Percentiles rank a stretch among this genome's conserved stretches.
phyloP scores from a whole-genome alignment of 2,329 filamentous ascomycete species.

The Nigrospora oryzae region DNA sequence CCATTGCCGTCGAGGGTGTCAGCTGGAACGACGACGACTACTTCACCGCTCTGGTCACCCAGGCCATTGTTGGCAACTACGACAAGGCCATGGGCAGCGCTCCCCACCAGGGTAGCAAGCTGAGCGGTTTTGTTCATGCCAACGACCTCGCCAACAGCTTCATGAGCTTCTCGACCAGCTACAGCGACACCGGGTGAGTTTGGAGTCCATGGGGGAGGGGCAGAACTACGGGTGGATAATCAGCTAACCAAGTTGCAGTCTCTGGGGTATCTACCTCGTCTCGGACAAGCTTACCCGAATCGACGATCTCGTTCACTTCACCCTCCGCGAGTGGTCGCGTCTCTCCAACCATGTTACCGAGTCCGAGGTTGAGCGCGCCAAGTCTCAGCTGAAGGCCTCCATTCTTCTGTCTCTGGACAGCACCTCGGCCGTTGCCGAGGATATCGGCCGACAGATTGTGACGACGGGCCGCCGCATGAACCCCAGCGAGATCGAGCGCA shows the following conservation, averaged over 20 bases:
- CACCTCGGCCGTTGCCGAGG: conserved; percentile 94
- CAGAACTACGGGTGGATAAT: neutral
- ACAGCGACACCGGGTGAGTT: conserved; percentile 94
- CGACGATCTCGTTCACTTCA: conserved; percentile 96
- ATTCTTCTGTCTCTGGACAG: conserved; percentile 95
- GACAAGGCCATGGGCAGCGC: conserved; percentile 98
- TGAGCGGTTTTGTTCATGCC: conserved; percentile 89
- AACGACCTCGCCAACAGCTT: conserved; percentile 98
- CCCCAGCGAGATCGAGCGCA: conserved; percentile 89
- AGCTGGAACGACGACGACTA: conserved; percentile 99
- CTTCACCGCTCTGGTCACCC: conserved; percentile 94
- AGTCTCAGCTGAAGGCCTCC: conserved; percentile 97
- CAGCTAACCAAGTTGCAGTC: conserved; percentile 46
- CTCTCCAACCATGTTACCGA: conserved; percentile 81
- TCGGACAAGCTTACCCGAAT: conserved; percentile 80
- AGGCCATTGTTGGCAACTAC: conserved; percentile 99
- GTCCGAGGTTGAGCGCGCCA: conserved; percentile 94
- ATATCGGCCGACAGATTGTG: conserved; percentile 97
- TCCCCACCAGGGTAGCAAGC: conserved; percentile 95
- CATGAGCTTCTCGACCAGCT: conserved; percentile 99
- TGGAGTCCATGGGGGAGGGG: neutral
- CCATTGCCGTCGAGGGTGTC: conserved; percentile 97
- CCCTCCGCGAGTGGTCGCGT: conserved; percentile 95
- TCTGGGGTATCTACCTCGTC: conserved; percentile 99
- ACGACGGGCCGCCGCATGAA: conserved; percentile 89